Conservation (phyloP, 345 rosid genomes). For the Eucalyptus grandis region DNA sequence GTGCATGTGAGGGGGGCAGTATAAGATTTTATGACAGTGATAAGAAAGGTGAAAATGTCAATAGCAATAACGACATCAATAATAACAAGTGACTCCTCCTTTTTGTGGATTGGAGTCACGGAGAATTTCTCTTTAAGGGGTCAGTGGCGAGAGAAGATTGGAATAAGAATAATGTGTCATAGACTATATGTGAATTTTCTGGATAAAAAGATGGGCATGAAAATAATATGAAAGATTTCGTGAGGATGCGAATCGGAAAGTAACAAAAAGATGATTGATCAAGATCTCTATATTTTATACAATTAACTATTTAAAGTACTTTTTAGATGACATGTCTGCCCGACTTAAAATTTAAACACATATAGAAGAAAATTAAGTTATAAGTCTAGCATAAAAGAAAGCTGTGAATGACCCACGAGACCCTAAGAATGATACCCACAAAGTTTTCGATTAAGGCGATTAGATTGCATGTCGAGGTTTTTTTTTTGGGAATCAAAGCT, state of each 20-base stretch:
- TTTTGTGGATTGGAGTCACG: not conserved
- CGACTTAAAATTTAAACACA: not conserved
- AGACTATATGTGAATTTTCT: not conserved
- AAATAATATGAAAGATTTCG: not conserved
- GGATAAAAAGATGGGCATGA: not conserved
- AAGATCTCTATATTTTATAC: not conserved
- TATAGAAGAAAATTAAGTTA: not conserved
- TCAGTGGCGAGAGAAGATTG: not conserved
- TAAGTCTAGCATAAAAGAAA: not conserved
- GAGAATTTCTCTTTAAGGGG: not conserved
- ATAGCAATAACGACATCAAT: not conserved
- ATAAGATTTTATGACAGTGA: not conserved
- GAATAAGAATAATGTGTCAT: not conserved
- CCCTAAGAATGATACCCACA: not conserved
- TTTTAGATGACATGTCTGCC: not conserved
- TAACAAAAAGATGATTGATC: not conserved
- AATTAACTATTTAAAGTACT: not conserved
- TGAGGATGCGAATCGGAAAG: not conserved
- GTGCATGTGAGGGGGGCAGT: not conserved
- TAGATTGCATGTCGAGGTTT: not conserved
- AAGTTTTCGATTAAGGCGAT: not conserved
- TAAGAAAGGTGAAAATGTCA: not conserved
- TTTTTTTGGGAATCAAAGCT: not conserved
- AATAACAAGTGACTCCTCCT: not conserved
- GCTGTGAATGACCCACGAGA: fast-evolving